Base-by-base conservation (phyloP, 169 alveolate species). In the Cryptosporidium xiaoi region DNA sequence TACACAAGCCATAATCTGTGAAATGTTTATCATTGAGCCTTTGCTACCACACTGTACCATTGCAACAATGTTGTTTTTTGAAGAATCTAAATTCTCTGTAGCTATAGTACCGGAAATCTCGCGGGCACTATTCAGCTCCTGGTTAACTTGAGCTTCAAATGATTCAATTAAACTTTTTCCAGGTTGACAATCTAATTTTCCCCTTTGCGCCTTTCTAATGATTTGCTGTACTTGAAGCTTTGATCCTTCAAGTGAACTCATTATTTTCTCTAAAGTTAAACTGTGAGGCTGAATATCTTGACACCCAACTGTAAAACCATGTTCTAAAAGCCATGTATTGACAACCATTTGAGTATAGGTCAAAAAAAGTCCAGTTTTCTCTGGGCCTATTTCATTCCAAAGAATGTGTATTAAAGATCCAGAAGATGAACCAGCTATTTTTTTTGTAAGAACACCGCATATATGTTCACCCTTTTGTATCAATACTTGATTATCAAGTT, bases 1-100 rank as follows among this genome's bases (percentile, higher is more conserved):
- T 20, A 99, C 99, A 89, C 99, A 98, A 31, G 99, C 99, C 91
- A 98, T 98, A 89, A 99, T 98, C 95, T 96, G 95, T 91, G 99
- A 93, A 90, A 97, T 97, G 94, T 98, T 98, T 44, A 98, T 96
- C 12, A 97, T 95, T 77, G 98, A 93, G 24, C 99, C 99, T 92
- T 98, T 98, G 34, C 99, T 94, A 0, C 99, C 99, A 56, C 99
- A 97, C 71, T 95, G 93, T 27, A 97, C 99, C 99, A 98, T 98
- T 31, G 99, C 97, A 92, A 97, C 96, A 31, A 98, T 95, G 91
- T 97, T 97, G 91, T 98, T 98, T 90, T 96, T 84, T 1, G 77
- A 77, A 60, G 96, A 96, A 66, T 94, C 96, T 53, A 98, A 93
- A 66, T 97, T 92, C 82, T 96, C 96, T 50, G 98, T 96, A 58